Evolutionary conservation across 805 yeast species (phyloP).

Genomic region (Pichia phayaonensis): DNA sequence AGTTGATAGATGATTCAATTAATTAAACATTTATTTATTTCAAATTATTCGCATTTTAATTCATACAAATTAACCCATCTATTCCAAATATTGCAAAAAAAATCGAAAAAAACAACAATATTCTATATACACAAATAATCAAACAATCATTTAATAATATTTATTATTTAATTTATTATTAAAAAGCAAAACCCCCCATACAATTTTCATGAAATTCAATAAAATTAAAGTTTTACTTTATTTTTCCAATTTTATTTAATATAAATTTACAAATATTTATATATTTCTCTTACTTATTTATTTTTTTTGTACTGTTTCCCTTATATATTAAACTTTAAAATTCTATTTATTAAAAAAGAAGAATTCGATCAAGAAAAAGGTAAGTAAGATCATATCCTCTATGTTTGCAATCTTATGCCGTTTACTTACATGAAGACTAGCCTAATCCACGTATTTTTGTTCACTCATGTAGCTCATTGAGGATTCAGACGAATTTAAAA

Average conservation of each 20-base stretch:
- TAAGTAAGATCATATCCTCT: no score
- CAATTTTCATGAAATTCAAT: not conserved
- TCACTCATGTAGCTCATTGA: no score
- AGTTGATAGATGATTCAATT: conserved; percentile 63
- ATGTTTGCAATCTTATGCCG: no score
- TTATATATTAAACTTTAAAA: not conserved
- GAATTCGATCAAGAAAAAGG: no score
- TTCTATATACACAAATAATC: conserved; percentile 1
- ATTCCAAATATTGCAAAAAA: not conserved
- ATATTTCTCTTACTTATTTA: conserved; percentile 3
- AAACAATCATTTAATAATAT: not conserved
- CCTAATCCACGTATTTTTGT: no score
- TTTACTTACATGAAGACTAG: no score
- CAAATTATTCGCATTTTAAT: not conserved
- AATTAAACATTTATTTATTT: not conserved
- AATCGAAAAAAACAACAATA: not conserved
- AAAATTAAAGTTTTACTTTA: not conserved
- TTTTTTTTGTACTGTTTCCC: not conserved
- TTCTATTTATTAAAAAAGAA: not conserved
- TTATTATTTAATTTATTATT: not conserved
- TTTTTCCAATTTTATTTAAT: not conserved
- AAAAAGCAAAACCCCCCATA: no score
- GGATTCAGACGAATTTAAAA: no score
- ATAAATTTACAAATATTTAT: not conserved
- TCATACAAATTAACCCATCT: not conserved